These are phyloP conservation scores for Solanum microdontum DNA, from an alignment of 257 asterid genomes.

Conservation along the genomic window DNA sequence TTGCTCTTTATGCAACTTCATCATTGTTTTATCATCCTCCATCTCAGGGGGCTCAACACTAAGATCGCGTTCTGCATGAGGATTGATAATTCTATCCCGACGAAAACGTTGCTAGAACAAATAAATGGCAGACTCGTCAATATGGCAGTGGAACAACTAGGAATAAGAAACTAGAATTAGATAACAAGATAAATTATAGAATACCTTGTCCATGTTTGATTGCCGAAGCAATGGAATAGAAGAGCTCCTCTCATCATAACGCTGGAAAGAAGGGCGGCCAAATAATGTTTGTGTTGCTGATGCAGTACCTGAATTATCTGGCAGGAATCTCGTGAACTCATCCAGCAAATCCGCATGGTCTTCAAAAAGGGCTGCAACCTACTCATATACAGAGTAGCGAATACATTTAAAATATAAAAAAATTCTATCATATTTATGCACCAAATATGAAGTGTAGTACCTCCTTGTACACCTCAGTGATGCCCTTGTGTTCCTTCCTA, in stretches of 20 bases:
- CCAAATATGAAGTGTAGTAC: slow-evolving; percentile 9
- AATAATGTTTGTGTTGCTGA: slow-evolving; percentile 34
- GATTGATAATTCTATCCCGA: slow-evolving; percentile 38
- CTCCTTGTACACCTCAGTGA: slow-evolving; percentile 58
- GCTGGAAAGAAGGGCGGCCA: slow-evolving; percentile 34
- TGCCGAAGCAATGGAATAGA: slow-evolving; percentile 40
- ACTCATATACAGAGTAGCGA: not conserved
- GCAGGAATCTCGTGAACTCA: slow-evolving; percentile 64
- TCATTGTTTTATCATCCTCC: slow-evolving; percentile 46
- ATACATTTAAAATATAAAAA: not conserved
- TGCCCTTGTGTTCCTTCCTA: slow-evolving; percentile 57
- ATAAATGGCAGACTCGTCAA: slow-evolving; percentile 1
- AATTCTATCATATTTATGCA: not conserved
- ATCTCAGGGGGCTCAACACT: slow-evolving; percentile 56
- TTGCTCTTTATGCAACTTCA: slow-evolving; percentile 53
- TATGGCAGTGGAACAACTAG: not conserved
- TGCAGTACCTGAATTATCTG: slow-evolving; percentile 50
- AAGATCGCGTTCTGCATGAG: slow-evolving; percentile 45
- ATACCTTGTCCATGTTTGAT: slow-evolving; percentile 49
- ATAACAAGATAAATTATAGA: not conserved
- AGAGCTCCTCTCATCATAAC: slow-evolving; percentile 53
- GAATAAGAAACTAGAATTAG: not conserved
- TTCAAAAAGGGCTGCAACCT: slow-evolving; percentile 53
- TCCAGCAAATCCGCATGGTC: slow-evolving; percentile 67
- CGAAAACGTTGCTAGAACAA: slow-evolving; percentile 38